Percentiles rank a stretch among this genome's conserved stretches.
Conservation (phyloP, 805 yeast genomes). For the Candida jianshihensis region DNA sequence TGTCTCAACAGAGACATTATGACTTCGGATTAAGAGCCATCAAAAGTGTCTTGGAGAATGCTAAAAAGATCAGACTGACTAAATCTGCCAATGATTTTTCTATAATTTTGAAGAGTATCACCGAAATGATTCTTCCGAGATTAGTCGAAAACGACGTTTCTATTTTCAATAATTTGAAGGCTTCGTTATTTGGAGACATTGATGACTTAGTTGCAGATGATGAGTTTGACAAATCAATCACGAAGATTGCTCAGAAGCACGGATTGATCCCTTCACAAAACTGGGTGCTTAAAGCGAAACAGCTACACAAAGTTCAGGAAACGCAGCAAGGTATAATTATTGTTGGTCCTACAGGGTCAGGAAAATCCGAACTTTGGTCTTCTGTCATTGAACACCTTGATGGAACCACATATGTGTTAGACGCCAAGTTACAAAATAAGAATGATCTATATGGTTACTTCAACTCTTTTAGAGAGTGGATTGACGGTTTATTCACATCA, state of each 20-base stretch:
- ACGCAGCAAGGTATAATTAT: slow-evolving; percentile 76
- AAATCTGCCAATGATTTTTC: slow-evolving; percentile 19
- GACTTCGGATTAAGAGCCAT: slow-evolving; percentile 87
- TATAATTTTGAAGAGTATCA: slow-evolving; percentile 44
- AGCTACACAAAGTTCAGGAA: slow-evolving; percentile 52
- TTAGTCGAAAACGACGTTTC: slow-evolving; percentile 46
- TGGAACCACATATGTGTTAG: slow-evolving; percentile 33
- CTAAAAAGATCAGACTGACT: slow-evolving; percentile 38
- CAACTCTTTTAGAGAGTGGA: slow-evolving; percentile 80
- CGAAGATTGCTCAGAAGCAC: slow-evolving; percentile 20
- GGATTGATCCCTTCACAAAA: slow-evolving; percentile 29
- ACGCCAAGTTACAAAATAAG: slow-evolving; percentile 71
- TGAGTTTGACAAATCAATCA: slow-evolving; percentile 23
- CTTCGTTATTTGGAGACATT: slow-evolving; percentile 23
- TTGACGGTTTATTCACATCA: slow-evolving; percentile 75
- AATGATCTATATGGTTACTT: slow-evolving; percentile 60
- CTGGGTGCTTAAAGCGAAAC: slow-evolving; percentile 53
- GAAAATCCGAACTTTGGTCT: slow-evolving; percentile 56
- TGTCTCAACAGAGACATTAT: slow-evolving; percentile 63
- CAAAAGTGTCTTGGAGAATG: slow-evolving; percentile 55
- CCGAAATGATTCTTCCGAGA: slow-evolving; percentile 64
- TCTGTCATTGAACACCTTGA: slow-evolving; percentile 41
- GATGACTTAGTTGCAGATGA: slow-evolving; percentile 19
- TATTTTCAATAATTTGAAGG: slow-evolving; percentile 25
- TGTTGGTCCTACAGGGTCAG: slow-evolving; percentile 70